Evolutionary conservation across 371 early-diverging fungal species (phyloP), one percentile per base, ranked within the genome.

Genomic region (Blakeslea trispora): DNA sequence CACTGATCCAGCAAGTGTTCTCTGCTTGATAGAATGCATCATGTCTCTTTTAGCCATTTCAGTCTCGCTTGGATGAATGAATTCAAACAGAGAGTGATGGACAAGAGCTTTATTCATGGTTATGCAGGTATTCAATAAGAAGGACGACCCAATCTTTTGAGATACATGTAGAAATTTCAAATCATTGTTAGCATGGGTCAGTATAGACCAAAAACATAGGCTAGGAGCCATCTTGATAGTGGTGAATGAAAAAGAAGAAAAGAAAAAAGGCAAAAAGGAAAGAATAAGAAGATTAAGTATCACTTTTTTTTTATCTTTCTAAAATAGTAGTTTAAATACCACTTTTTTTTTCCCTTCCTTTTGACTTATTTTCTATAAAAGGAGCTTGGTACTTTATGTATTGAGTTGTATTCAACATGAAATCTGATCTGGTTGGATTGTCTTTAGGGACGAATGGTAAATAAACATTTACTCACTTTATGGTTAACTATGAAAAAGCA

Each of bases 31-130:
- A 42, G 81, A 85, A 22, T 67, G 71, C 17, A 71, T 66, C 28
- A 85, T 57, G 50, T 85, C 85, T 41, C 60, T 59, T 45, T 73
- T 68, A 14, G 85, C 85, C 8, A 76, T 58, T 46, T 68, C 72
- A 13, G 69, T 59, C 57, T 85, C 85, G 39, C 74, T 79, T n/a
- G 82, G 83, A 61, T 83, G 85, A 50, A 85, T 77, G 47, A 81
- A 77, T 40, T 83, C 82, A 32, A 79, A 78, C 51, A 85, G 66
- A 11, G 81, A 77, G 24, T 64, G 58, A 44, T 80, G 63, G 2
- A 82, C 50, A 32, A 83, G 50, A 42, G 70, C 55, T 8, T 75
- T 69, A 34, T 69, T 50, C 37, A 79, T 66, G 17, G 69, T 63
- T 19, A 67, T 56, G 17, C 55, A 60, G n/a, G 60, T 59, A 10